Percentiles rank a stretch among this genome's conserved stretches.
Evolutionary conservation across 2,329 filamentous ascomycete species (phyloP).

Genomic region (Septoria petroselini): DNA sequence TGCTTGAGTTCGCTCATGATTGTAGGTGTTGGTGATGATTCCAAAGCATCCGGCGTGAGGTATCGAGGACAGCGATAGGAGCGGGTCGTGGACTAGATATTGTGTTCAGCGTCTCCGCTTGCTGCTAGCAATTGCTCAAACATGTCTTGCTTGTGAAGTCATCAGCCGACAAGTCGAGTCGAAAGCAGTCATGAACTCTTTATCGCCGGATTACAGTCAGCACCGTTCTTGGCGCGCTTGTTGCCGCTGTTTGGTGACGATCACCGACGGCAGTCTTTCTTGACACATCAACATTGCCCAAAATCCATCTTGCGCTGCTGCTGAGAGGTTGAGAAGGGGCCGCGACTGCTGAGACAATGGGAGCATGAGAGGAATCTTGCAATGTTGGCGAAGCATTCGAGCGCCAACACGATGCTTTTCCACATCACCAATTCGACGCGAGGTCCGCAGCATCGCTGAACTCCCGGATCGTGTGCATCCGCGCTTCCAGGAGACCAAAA

Average conservation of each 20-base stretch:
- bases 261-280: neutral
- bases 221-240: constrained; percentile 5
- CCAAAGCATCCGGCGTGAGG: neutral
- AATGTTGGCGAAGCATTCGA: constrained; percentile 28
- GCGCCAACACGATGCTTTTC: constrained; percentile 48
- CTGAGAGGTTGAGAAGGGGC: neutral
- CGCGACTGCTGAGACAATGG: constrained; percentile 25
- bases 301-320: no score
- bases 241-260: neutral
- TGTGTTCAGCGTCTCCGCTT: constrained; percentile 12
- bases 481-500: constrained; percentile 58
- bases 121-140: constrained; percentile 1
- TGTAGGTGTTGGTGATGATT: neutral
- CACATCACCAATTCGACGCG: constrained; percentile 44
- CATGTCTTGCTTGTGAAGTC: constrained; percentile 8
- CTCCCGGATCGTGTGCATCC: constrained; percentile 60
- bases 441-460: constrained; percentile 51
- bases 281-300: constrained; percentile 1
- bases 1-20: constrained; percentile 28
- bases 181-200: neutral
- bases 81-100: neutral
- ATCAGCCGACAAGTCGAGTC: constrained; percentile 12
- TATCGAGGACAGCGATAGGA: neutral
- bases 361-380: constrained; percentile 33
- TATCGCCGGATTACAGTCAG: constrained; percentile 1